Evolutionary conservation across 495 filamentous ascomycete species (phyloP), one percentile per base, ranked within the genome.

Genomic region (Aspergillus nidulans): DNA sequence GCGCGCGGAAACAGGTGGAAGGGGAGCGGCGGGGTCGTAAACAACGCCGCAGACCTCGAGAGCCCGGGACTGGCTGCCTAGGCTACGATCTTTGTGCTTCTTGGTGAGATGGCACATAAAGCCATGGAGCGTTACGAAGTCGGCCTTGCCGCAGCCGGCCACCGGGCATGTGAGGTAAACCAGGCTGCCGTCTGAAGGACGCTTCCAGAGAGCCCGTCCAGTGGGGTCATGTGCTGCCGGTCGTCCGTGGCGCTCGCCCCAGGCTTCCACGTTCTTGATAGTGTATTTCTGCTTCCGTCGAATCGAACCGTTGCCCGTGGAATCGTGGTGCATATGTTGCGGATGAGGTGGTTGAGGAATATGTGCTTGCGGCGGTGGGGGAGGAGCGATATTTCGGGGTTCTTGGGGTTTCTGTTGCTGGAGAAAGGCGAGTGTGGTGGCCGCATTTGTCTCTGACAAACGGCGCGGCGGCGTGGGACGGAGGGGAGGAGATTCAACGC

Each of bases 71-170:
- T 77, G 74, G 58, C 73, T 77, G 13, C 74, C 74, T 50, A 77
- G 39, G 4, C 69, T 75, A 50, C 74, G 73, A 60, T 77, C 74
- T 46, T 77, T 77, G 60, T 77, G 74, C 53, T 77, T 77, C 60
- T 77, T 77, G 4, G 74, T 77, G 49, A 77, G 60, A 45, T 77
- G 74, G 63, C 74, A 77, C 74, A 77, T 77, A 62, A 76, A 77
- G 36, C 73, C 74, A 50, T 76, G 72, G 15, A 77, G 68, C 1
- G 73, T 75, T 47, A 76, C 72, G 48, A 77, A 79, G 56, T 76
- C 71, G 0, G 72, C 67, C 63, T 76, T 77, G 4, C 67, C 70
- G 53, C 76, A 79, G 24, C 71, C 72, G 3, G 66, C 56, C 5
- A 76, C 68, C 0, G 72, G 74, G 28, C 76, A 79, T 18, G 69